phyloP scores from a whole-genome alignment of 1,139 yeast species.

The Maudiozyma humilis region DNA sequence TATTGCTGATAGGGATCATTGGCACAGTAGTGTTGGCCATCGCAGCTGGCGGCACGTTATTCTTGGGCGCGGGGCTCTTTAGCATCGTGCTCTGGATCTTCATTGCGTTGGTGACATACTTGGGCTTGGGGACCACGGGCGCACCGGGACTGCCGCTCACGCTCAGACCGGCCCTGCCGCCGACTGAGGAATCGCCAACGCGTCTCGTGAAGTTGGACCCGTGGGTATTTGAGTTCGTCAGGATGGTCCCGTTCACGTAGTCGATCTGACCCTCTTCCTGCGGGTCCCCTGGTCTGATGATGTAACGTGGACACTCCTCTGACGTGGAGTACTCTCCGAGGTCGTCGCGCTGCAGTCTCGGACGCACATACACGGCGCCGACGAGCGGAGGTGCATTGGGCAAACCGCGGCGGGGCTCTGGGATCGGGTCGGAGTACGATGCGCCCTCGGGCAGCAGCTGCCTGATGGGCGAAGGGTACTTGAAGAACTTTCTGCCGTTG shows the following conservation, averaged over 20 bases:
- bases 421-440: constrained; percentile 61
- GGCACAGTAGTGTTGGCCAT: too few species aligned
- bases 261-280: constrained; percentile 31
- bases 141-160: not conserved
- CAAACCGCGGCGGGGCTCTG: constrained; percentile 69
- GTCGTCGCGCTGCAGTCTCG: constrained; percentile 68
- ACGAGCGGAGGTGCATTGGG: constrained; percentile 86
- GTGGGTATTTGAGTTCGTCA: constrained; percentile 2
- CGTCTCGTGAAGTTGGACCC: not conserved
- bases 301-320: constrained; percentile 55
- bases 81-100: not conserved
- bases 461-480: constrained; percentile 76
- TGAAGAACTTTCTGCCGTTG: constrained; percentile 50
- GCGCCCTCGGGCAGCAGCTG: constrained; percentile 69
- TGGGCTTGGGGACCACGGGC: not conserved
- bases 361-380: constrained; percentile 81
- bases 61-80: not conserved
- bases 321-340: constrained; percentile 62
- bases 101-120: constrained; percentile 1
- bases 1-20: too few species aligned
- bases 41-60: not conserved
- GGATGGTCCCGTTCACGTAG: constrained; percentile 27
- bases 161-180: not conserved
- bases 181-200: not conserved
- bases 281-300: constrained; percentile 38